Conservation (phyloP, 2,329 filamentous ascomycete genomes). For the Sporothrix variecibatus region DNA sequence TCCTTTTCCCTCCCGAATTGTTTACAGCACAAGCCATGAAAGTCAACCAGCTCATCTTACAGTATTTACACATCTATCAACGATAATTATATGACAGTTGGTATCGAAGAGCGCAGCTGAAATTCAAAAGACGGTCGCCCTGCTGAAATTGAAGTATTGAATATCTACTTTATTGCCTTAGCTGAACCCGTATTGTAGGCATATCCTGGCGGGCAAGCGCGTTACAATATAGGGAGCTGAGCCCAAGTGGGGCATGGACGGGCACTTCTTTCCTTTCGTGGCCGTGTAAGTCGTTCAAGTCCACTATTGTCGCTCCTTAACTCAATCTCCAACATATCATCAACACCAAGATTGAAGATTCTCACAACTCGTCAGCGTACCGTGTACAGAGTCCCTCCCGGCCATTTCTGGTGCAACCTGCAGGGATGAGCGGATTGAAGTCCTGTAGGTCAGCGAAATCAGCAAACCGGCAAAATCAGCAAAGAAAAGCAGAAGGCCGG, state of each 20-base stretch:
- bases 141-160: background rate
- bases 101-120: background rate
- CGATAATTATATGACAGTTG: background rate
- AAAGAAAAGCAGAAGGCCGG: background rate
- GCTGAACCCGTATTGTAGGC: background rate
- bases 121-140: background rate
- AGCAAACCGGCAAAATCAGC: background rate
- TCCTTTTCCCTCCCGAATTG: background rate
- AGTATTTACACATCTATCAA: background rate
- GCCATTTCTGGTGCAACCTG: conserved; percentile 1
- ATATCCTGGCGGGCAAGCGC: background rate
- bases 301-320: background rate
- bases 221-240: background rate
- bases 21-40: background rate
- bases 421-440: background rate
- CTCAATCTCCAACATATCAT: background rate
- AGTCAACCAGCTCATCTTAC: background rate
- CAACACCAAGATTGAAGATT: background rate
- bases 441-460: conserved; percentile 2
- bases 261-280: background rate
- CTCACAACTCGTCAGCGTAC: background rate
- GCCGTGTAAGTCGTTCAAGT: conserved; percentile 6
- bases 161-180: background rate
- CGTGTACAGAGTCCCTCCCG: background rate
- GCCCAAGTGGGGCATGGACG: background rate